These are phyloP conservation scores for Mycena rebaudengoi DNA, from an alignment of 768 basidiomycete species.

Conservation along the genomic window DNA sequence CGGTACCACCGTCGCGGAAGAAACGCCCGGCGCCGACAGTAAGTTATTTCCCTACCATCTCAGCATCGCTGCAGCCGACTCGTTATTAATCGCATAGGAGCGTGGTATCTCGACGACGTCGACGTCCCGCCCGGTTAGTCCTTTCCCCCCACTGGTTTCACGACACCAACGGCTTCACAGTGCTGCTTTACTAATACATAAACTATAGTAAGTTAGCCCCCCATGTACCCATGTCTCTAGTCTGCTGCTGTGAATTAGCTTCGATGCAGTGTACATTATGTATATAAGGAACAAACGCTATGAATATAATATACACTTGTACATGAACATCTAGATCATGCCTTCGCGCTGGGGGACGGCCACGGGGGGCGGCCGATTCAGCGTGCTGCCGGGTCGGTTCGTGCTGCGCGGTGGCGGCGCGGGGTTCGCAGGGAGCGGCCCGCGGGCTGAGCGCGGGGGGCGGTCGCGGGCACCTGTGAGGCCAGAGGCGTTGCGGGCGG, in stretches of 20 bases:
- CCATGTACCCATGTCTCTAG: too few relatives aligned
- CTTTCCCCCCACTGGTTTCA: neutral
- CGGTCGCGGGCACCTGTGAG: constrained; percentile 28
- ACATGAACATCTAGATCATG: constrained; percentile 53
- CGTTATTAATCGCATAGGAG: constrained; percentile 38
- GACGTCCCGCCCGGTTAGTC: constrained; percentile 55
- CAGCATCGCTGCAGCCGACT: neutral
- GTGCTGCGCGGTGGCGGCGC: constrained; percentile 70
- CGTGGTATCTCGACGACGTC: constrained; percentile 56
- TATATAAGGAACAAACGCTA: too few relatives aligned
- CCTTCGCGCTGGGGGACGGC: constrained; percentile 66
- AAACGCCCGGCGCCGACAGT: constrained; percentile 47
- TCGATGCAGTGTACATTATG: neutral
- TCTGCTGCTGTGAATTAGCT: neutral
- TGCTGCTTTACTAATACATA: constrained; percentile 19
- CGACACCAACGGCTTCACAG: neutral
- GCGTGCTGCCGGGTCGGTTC: constrained; percentile 68
- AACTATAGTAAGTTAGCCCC: too few relatives aligned
- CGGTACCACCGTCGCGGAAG: constrained; percentile 64
- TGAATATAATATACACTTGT: neutral
- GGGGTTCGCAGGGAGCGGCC: constrained; percentile 19
- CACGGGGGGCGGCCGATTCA: constrained; percentile 57
- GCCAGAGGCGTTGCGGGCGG: neutral
- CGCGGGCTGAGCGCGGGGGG: constrained; percentile 8
- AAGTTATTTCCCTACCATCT: constrained; percentile 24